Base-by-base conservation (phyloP, 768 basidiomycete genomes). In the Leccinum boreale region DNA sequence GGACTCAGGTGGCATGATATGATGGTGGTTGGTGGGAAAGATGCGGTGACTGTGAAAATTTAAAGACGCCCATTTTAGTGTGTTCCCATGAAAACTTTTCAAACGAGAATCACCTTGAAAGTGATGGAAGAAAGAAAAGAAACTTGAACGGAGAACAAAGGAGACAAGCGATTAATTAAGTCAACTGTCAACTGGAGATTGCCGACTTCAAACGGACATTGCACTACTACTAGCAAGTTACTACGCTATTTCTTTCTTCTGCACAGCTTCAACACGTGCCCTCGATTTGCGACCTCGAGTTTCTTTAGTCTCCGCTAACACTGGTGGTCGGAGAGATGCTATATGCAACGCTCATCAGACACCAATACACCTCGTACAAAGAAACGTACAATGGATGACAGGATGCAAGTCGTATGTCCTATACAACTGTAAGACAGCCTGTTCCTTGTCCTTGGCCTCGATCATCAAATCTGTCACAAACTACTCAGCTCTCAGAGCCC, bases 401-500 rank as follows among this genome's bases (percentile, higher is more conserved):
- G 85, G 81, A 45, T 85, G 74, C 4, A 95, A 70, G 48, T 76
- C 78, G 64, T 97, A 96, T 29, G 90, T 85, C 57, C 92, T 71
- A 67, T 92, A 86, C 47, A 96, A 67, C 60, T 95, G 85, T 56
- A 97, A 80, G 5, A 97, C 94, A 2, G 94, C 94, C 68, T 95
- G 94, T 70, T 96, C 94, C 74, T 94, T 91, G 71, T 90, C 91
- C 70, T 94, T 92, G 3, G 92, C 92, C 78, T 95, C 93, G 58
- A 94, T 92, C 93, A 95, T 94, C 62, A 95, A 67, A 74, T 95
- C 92, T 67, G 79, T 65, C 42, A 12, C 19, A 21, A 3, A 14
- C 28, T 61, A n/a, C 23, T 52, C 14, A 53, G 8, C 24, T 10
- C n/a, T 49, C 21, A 44, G 5, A 5, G 8, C 26, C 17, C 10